A percentile compares a stretch with the other conserved stretches of the same genome.
Evolutionary conservation across 2,329 filamentous ascomycete genomes (phyloP).

Genomic region (Sordariomycetes sp.): DNA sequence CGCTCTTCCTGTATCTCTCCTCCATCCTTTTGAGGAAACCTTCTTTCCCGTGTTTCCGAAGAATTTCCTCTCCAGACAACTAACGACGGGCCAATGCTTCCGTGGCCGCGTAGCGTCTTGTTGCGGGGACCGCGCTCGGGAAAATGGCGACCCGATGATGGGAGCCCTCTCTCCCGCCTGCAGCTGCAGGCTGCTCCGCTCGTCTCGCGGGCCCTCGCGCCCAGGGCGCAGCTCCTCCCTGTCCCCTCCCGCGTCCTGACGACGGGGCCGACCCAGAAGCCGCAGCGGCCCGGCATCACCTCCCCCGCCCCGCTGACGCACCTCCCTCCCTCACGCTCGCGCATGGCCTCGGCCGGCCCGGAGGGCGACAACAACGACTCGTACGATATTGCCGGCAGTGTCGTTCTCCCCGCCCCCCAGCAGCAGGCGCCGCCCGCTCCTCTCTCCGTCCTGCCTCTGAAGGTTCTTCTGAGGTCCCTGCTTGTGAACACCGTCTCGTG

Average conservation of each 20-base stretch:
- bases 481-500: constrained; percentile 61
- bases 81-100: background rate
- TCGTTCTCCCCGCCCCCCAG: background rate
- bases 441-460: constrained; percentile 56
- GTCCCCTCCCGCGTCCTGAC: background rate
- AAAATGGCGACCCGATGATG: background rate
- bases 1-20: no score
- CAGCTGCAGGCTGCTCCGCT: background rate
- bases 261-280: background rate
- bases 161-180: background rate
- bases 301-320: background rate
- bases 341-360: background rate
- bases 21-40: background rate
- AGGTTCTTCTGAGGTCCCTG: constrained; percentile 57
- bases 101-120: background rate
- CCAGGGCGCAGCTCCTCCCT: background rate
- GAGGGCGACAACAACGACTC: background rate
- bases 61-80: background rate
- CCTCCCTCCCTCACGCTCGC: background rate
- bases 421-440: constrained; percentile 20
- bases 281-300: background rate
- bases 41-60: background rate
- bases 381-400: background rate
- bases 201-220: background rate
- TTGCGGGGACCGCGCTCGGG: background rate